Conservation (phyloP, 257 asterid genomes). For the Solanum paucissectum region DNA sequence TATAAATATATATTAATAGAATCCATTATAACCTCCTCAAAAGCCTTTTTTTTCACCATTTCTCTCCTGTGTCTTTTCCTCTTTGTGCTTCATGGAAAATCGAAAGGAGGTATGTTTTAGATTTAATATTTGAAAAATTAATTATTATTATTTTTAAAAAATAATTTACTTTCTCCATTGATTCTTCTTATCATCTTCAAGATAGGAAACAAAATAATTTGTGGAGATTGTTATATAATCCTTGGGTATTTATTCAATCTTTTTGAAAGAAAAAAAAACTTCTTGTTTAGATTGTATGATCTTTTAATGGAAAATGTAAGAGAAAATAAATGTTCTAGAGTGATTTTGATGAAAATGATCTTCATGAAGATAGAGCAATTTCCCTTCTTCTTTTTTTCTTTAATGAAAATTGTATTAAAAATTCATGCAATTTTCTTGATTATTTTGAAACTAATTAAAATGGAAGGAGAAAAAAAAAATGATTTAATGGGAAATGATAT, state of each 20-base stretch:
- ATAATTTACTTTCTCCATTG: background rate
- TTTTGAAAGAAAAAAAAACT: background rate
- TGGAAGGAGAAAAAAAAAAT: background rate
- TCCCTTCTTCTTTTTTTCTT: background rate
- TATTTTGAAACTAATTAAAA: background rate
- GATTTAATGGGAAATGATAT: background rate
- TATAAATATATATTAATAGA: background rate
- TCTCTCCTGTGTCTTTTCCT: background rate
- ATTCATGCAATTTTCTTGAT: background rate
- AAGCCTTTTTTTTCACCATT: background rate
- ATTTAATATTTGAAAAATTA: background rate
- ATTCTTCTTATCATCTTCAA: background rate
- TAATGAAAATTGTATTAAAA: background rate
- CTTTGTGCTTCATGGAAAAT: background rate
- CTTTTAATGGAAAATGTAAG: background rate
- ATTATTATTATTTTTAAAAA: background rate
- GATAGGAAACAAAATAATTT: background rate
- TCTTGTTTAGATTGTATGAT: background rate
- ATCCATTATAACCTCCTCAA: background rate
- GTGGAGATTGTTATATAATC: background rate
- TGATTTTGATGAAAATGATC: background rate
- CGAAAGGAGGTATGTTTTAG: background rate
- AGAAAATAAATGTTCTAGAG: background rate
- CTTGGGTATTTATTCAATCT: background rate
- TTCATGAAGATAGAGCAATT: background rate